Base-by-base conservation (phyloP, 306 rosid species). In the Glycine tomentella region DNA sequence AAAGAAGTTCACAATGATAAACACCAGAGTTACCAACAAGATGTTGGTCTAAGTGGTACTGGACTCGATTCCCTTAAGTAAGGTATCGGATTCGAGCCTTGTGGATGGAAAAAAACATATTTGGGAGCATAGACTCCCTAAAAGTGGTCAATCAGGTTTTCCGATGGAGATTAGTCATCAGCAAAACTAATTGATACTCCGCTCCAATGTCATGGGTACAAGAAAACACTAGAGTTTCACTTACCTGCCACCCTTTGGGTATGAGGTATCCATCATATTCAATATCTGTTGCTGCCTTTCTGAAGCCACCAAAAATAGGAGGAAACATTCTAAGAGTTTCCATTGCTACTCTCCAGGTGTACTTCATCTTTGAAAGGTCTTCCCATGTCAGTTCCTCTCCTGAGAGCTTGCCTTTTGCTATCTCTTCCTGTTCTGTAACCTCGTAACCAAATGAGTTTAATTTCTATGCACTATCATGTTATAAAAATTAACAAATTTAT, bases 191-290 rank as follows among this genome's bases (percentile, higher is more conserved):
- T 25, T 25, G 31, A 25, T 0, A 25, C 2, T 25, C 31, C 31
- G 2, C 31, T 25, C 31, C 31, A 25, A 25, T 25, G 31, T 25
- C 31, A 25, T 25, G 31, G 31, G 31, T 25, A 25, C 31, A 25
- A 25, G 31, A 25, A 25, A 25, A 25, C 31, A 61, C 5, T 40
- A 71, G 14, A 61, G 53, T 76, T 75, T 83, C 65, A 83, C 87
- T 82, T 80, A 94, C 98, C 76, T 91, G 97, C 98, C 97, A 94
- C 72, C 97, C 98, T 85, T 92, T 87, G 4, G 97, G 98, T 58
- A 94, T 91, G 46, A 83, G 62, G 79, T 90, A 91, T 49, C 90
- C 97, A 52, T 63, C 89, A 9, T 76, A 92, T 64, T 94, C 90
- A 38, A 90, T 83, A 74, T 90, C 97, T 84, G 82, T 72, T 9